Conservation (phyloP, 371 early-diverging fungal genomes). For the Choanephora cucurbitarum region DNA sequence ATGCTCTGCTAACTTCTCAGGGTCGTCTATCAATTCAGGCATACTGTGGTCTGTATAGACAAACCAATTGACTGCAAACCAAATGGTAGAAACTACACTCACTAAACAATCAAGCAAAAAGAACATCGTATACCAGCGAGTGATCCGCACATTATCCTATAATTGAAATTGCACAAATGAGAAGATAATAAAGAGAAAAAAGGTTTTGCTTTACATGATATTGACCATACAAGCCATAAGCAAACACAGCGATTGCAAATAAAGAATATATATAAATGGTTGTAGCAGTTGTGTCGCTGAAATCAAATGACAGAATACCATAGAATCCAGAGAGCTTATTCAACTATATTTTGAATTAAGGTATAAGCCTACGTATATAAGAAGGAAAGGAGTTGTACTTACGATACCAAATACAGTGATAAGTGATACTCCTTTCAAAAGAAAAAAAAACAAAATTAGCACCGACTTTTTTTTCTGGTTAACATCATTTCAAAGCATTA, state of each 20-base stretch:
- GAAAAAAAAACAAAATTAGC: too few species aligned
- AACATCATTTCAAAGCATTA: too few species aligned
- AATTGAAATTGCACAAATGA: background rate
- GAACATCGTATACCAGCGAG: conserved; percentile 44
- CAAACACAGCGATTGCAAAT: conserved; percentile 30
- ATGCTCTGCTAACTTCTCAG: conserved; percentile 28
- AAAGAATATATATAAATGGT: conserved; percentile 37
- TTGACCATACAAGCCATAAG: conserved; percentile 40
- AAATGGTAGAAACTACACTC: conserved; percentile 32
- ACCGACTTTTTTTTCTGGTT: too few species aligned
- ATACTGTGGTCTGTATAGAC: conserved; percentile 48
- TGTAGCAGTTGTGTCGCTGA: conserved; percentile 31
- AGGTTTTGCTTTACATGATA: conserved; percentile 28
- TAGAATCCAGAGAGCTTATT: conserved; percentile 51
- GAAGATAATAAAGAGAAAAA: background rate
- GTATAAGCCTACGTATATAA: background rate
- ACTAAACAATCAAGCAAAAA: conserved; percentile 51
- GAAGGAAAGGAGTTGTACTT: conserved; percentile 14
- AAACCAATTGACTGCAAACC: conserved; percentile 48
- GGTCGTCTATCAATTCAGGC: conserved; percentile 37
- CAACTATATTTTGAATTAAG: conserved; percentile 22
- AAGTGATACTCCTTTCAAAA: conserved; percentile 33
- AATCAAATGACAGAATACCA: conserved; percentile 42
- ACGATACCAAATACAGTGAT: conserved; percentile 50
- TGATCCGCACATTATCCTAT: conserved; percentile 16